phyloP scores from a whole-genome alignment of 1,284 basidiomycete species.

The Filobasidium uniguttulatum region DNA sequence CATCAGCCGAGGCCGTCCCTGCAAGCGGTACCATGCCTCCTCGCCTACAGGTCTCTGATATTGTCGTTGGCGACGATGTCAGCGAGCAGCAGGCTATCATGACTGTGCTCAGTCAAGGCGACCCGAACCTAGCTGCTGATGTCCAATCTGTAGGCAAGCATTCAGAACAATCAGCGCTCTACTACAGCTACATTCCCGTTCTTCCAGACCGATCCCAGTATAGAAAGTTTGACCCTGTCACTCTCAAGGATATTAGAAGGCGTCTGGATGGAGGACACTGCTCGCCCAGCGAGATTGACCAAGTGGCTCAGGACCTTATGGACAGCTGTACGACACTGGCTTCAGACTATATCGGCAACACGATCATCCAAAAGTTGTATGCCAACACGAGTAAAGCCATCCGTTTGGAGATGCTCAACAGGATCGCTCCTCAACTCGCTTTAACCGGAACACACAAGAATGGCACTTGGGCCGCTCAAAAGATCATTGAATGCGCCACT shows the following conservation, averaged over 20 bases:
- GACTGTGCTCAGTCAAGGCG: constrained; percentile 71
- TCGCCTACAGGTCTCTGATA: constrained; percentile 29
- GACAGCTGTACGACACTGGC: constrained; percentile 58
- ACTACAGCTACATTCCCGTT: constrained; percentile 81
- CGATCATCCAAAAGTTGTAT: constrained; percentile 91
- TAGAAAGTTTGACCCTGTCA: constrained; percentile 82
- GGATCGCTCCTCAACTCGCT: constrained; percentile 83
- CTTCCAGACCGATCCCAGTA: constrained; percentile 62
- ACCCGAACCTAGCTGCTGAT: constrained; percentile 62
- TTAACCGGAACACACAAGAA: constrained; percentile 99
- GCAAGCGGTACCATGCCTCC: constrained; percentile 40
- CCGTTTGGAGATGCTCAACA: constrained; percentile 79
- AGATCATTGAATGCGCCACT: constrained; percentile 91
- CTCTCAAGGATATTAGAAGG: constrained; percentile 86
- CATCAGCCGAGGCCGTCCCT: constrained; percentile 43
- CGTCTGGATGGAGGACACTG: constrained; percentile 68
- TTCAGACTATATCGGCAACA: constrained; percentile 98
- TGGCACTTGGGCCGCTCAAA: constrained; percentile 98
- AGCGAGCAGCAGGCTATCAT: constrained; percentile 92
- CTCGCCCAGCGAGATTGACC: constrained; percentile 75
- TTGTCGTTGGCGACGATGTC: constrained; percentile 39
- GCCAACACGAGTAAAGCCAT: constrained; percentile 69
- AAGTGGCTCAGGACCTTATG: constrained; percentile 73
- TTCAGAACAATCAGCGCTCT: constrained; percentile 70
- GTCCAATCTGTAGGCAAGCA: constrained; percentile 65